phyloP scores from a whole-genome alignment of 106 monocot genomes.

The Phalaenopsis equestris region DNA sequence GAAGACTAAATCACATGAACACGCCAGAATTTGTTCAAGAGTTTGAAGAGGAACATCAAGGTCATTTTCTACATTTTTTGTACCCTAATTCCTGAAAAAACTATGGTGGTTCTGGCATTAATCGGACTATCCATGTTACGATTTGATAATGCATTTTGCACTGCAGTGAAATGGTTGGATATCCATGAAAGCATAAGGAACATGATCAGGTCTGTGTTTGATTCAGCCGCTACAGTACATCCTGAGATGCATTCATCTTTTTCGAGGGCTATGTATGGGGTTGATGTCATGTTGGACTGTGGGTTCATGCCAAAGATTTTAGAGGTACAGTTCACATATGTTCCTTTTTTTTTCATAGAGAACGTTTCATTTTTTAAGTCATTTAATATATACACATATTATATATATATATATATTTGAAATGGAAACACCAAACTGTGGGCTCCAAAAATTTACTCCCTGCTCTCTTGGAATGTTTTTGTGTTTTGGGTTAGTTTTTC shows the following conservation, averaged over 20 bases:
- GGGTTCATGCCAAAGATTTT: slow-evolving; percentile 81
- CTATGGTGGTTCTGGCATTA: not conserved
- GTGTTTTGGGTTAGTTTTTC: too few relatives aligned
- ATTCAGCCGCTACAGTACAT: slow-evolving; percentile 74
- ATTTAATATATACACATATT: not conserved
- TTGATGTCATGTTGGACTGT: slow-evolving; percentile 94
- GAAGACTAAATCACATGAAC: slow-evolving; percentile 83
- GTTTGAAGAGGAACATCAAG: slow-evolving; percentile 94
- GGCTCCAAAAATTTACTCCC: too few relatives aligned
- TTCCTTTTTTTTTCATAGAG: not conserved
- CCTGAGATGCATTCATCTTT: slow-evolving; percentile 80
- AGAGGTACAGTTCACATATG: slow-evolving; percentile 46
- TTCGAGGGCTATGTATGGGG: slow-evolving; percentile 89
- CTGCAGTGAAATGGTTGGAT: slow-evolving; percentile 79
- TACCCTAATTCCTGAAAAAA: not conserved
- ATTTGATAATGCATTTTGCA: slow-evolving; percentile 1
- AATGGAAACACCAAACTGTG: not conserved
- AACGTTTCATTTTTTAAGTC: not conserved
- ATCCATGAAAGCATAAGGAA: slow-evolving; percentile 61
- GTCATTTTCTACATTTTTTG: slow-evolving; percentile 23
- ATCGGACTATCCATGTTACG: not conserved
- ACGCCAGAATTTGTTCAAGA: slow-evolving; percentile 72
- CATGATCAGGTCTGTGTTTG: slow-evolving; percentile 77
- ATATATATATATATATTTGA: not conserved
- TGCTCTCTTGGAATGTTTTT: too few relatives aligned